Conservation (phyloP, 495 filamentous ascomycete genomes). For the Daldinia caldariorum region DNA sequence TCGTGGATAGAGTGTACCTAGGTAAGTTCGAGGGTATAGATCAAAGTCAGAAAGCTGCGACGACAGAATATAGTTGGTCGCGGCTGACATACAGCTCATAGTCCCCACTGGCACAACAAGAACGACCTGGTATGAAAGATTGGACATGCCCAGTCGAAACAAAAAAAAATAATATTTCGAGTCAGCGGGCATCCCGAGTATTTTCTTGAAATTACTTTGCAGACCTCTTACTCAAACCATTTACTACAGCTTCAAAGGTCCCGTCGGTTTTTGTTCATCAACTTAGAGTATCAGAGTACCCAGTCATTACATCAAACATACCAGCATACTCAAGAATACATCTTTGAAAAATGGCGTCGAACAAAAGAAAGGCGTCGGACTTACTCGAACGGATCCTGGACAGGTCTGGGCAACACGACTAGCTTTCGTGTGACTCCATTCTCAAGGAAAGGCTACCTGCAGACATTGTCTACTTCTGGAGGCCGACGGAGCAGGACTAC, state of each 20-base stretch:
- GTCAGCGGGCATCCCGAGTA: background rate
- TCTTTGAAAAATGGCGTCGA: too few species aligned
- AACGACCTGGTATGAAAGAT: background rate
- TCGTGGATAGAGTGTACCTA: too few species aligned
- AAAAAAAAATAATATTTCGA: background rate
- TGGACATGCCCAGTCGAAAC: background rate
- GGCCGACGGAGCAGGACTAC: background rate
- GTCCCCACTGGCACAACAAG: background rate
- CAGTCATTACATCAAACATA: too few species aligned
- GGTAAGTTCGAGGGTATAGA: too few species aligned
- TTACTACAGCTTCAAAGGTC: background rate
- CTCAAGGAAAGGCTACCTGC: background rate
- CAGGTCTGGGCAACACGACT: too few species aligned
- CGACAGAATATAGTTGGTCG: background rate
- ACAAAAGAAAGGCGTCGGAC: too few species aligned
- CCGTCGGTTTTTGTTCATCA: background rate
- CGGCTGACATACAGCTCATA: background rate
- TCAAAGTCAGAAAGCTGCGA: background rate
- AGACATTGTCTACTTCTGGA: slow-evolving; percentile 2
- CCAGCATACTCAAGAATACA: too few species aligned
- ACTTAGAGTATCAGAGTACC: too few species aligned
- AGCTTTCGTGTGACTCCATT: too few species aligned
- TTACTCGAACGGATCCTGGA: too few species aligned
- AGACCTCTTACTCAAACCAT: background rate
- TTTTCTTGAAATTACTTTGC: background rate